Conservation (phyloP, 1,139 yeast species). For the Taphrina pruni region DNA sequence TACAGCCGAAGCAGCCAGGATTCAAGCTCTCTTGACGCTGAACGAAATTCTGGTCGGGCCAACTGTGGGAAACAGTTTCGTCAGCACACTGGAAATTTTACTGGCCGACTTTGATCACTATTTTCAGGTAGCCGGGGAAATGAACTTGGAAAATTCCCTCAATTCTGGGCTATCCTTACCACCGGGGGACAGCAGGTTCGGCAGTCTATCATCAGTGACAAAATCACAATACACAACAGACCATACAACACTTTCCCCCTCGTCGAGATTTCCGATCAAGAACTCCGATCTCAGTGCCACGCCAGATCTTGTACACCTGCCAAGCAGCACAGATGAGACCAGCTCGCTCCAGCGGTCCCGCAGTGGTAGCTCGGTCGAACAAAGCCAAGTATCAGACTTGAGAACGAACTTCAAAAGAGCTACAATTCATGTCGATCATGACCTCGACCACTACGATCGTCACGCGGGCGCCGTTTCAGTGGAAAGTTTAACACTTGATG, state of each 20-base stretch:
- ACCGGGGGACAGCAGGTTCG: conserved; percentile 5
- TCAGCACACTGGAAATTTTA: conserved; percentile 22
- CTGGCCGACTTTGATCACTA: conserved; percentile 18
- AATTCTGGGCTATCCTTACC: conserved; percentile 10
- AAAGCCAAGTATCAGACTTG: not conserved
- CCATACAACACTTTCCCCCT: not conserved
- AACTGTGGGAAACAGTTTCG: conserved; percentile 10
- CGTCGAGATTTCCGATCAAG: conserved; percentile 17
- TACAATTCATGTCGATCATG: not conserved
- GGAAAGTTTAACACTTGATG: not conserved
- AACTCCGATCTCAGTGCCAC: conserved; percentile 13
- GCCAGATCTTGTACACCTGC: conserved; percentile 30
- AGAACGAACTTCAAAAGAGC: not conserved
- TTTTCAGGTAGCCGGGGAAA: not conserved
- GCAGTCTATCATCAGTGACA: conserved; percentile 16
- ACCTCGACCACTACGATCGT: not conserved
- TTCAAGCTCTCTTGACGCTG: conserved; percentile 9
- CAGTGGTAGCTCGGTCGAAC: conserved; percentile 6
- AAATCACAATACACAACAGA: conserved; percentile 4
- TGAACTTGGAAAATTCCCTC: not conserved
- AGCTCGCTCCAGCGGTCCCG: conserved; percentile 7
- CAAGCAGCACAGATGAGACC: conserved; percentile 31
- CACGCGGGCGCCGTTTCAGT: not conserved
- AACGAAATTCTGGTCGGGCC: conserved; percentile 21
- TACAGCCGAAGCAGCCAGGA: conserved; percentile 9